Evolutionary conservation across 2,329 filamentous ascomycete species (phyloP).

Genomic region (Didymella pomorum): DNA sequence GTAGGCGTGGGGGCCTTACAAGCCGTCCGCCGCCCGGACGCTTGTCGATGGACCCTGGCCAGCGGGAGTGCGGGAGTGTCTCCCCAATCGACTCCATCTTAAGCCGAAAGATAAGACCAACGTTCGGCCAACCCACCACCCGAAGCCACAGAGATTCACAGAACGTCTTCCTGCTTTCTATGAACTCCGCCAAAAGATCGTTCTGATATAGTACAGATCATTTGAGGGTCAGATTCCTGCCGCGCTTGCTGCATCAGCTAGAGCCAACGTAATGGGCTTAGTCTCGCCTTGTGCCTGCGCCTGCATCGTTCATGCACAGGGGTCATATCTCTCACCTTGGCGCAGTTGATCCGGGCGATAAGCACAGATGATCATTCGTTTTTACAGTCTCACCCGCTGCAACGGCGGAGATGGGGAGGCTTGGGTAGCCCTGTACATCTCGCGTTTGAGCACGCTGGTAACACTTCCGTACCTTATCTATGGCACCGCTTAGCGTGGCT

Average conservation of each 20-base stretch:
- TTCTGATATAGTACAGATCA: neutral
- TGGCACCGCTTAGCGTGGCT: constrained; percentile 27
- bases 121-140: neutral
- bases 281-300: constrained; percentile 6
- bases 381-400: constrained; percentile 9
- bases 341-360: constrained; percentile 12
- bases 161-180: neutral
- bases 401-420: constrained; percentile 2
- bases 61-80: constrained; percentile 22
- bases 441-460: constrained; percentile 2
- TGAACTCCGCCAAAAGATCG: neutral
- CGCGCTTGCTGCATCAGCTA: neutral
- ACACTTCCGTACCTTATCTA: constrained; percentile 15
- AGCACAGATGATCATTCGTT: constrained; percentile 16
- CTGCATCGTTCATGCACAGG: constrained; percentile 13
- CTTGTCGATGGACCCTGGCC: constrained; percentile 15
- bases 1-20: constrained; percentile 6
- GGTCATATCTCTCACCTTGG: constrained; percentile 19
- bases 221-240: neutral
- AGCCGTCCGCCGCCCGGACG: constrained; percentile 5
- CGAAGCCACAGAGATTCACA: neutral
- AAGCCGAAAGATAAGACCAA: constrained; percentile 1
- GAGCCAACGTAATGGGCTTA: neutral
- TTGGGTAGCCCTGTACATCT: constrained; percentile 7
- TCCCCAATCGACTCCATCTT: constrained; percentile 9